Percentiles rank a stretch among this genome's conserved stretches.
phyloP scores from a whole-genome alignment of 495 filamentous ascomycete genomes.

The Patellaria atrata region DNA sequence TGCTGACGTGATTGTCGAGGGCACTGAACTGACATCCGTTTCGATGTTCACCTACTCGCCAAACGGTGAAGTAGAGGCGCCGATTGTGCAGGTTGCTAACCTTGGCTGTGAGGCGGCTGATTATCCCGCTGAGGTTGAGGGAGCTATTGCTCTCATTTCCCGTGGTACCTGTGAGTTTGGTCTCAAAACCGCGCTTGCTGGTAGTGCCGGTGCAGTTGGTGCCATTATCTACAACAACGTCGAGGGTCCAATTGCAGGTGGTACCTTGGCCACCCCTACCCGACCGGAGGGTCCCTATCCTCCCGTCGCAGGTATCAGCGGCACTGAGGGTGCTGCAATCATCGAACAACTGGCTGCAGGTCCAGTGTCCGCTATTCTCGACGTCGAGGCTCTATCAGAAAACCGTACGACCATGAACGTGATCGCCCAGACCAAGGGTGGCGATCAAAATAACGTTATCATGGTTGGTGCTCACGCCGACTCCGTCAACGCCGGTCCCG shows the following conservation, averaged over 20 bases:
- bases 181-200: conserved; percentile 43
- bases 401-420: conserved; percentile 37
- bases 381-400: conserved; percentile 27
- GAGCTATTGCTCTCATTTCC: conserved; percentile 46
- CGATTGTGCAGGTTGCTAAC: conserved; percentile 36
- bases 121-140: conserved; percentile 39
- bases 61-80: conserved; percentile 31
- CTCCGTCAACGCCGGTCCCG: conserved; percentile 46
- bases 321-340: conserved; percentile 36
- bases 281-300: conserved; percentile 34
- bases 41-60: conserved; percentile 34
- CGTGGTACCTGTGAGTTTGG: conserved; percentile 49
- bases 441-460: conserved; percentile 49
- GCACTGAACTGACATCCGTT: conserved; percentile 16
- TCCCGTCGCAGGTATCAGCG: conserved; percentile 39
- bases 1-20: conserved; percentile 22
- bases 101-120: conserved; percentile 42
- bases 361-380: conserved; percentile 14
- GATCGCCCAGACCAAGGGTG: conserved; percentile 50
- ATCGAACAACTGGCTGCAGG: conserved; percentile 29
- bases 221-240: conserved; percentile 55
- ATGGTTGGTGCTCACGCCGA: conserved; percentile 53
- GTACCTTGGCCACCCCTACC: conserved; percentile 40
- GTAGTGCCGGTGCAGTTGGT: conserved; percentile 42
- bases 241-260: conserved; percentile 32